phyloP scores from a whole-genome alignment of 192 early-diverging fungal species.

The Phycomyces nitens region DNA sequence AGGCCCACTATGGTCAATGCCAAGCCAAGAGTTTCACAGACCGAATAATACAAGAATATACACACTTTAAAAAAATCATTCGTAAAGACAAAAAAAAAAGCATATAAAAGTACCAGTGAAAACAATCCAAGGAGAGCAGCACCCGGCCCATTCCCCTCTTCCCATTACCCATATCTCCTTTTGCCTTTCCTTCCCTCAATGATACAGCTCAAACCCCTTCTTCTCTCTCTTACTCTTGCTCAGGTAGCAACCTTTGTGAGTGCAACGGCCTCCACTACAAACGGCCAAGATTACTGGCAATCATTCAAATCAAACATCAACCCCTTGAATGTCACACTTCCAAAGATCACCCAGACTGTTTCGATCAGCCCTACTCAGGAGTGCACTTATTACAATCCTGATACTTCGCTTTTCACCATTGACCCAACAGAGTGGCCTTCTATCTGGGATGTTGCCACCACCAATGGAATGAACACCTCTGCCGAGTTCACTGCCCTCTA shows the following conservation, averaged over 20 bases:
- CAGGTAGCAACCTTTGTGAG: neutral
- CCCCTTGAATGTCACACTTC: constrained; percentile 8
- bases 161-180: neutral
- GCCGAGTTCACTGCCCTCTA: constrained; percentile 35
- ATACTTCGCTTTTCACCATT: constrained; percentile 6
- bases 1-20: too few species aligned
- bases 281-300: constrained; percentile 4
- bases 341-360: constrained; percentile 20
- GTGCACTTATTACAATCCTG: constrained; percentile 17
- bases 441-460: constrained; percentile 18
- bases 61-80: too few species aligned
- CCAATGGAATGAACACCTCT: constrained; percentile 30
- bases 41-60: too few species aligned
- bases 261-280: neutral
- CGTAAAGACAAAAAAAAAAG: too few species aligned
- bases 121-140: too few species aligned
- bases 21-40: too few species aligned
- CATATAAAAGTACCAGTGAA: too few species aligned
- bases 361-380: constrained; percentile 8
- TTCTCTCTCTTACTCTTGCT: neutral
- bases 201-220: neutral
- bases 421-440: constrained; percentile 15
- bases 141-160: neutral
- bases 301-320: constrained; percentile 7
- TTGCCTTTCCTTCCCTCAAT: neutral